Evolutionary conservation across 2,329 filamentous ascomycete genomes (phyloP).

Genomic region (Hortaea werneckii): DNA sequence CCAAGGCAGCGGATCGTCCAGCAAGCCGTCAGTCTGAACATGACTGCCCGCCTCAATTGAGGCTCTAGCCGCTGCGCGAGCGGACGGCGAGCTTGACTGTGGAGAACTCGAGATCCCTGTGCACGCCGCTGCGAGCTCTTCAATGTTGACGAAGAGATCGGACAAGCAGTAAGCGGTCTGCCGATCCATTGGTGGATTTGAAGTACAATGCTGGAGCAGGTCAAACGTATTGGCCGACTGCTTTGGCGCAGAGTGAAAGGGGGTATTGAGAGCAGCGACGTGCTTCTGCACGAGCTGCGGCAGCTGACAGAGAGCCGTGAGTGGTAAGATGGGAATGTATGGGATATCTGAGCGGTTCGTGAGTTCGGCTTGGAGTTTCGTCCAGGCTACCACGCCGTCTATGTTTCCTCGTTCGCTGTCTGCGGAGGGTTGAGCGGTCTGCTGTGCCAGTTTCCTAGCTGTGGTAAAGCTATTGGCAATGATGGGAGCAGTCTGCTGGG

Average conservation of each 20-base stretch:
- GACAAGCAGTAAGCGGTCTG: conserved; percentile 15
- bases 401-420: neutral
- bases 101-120: neutral
- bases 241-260: neutral
- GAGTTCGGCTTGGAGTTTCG: conserved; percentile 18
- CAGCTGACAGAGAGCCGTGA: conserved; percentile 13
- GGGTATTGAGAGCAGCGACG: conserved; percentile 2
- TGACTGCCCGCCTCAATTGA: neutral
- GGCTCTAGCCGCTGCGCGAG: neutral
- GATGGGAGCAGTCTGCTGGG: neutral
- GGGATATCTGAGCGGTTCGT: conserved; percentile 11
- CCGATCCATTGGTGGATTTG: conserved; percentile 13
- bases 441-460: conserved; percentile 5
- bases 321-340: conserved; percentile 18
- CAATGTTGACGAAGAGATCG: conserved; percentile 17
- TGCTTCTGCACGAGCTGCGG: conserved; percentile 14
- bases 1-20: conserved; percentile 1
- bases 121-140: conserved; percentile 12
- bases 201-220: conserved; percentile 18
- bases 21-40: neutral
- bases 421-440: neutral
- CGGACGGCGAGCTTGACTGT: conserved; percentile 9
- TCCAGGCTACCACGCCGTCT: conserved; percentile 14
- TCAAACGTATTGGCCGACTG: conserved; percentile 7
- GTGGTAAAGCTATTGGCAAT: conserved; percentile 5